Base-by-base conservation (phyloP, 805 yeast species). In the Candida taoyuanica region DNA sequence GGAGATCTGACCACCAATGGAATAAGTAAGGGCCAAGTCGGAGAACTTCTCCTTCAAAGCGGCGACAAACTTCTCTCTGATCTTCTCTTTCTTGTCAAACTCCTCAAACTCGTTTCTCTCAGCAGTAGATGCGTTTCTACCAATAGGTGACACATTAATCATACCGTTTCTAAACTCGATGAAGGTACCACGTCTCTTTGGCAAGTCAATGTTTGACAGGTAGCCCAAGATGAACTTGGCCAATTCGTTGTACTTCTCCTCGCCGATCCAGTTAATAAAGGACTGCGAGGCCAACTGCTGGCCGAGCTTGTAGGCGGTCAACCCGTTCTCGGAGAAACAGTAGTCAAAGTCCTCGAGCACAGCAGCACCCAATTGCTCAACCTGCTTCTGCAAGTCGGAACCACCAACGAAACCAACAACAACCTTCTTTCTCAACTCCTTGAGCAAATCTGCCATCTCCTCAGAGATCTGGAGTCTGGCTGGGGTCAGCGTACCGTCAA, bases 1-100 rank as follows among this genome's bases (percentile, higher is more conserved):
- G 25, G 98, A 91, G 64, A 93, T 93, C 76, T 93, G 98, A 55
- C 99, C 99, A 66, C 99, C 99, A 50, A 93, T 93, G 43, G 98
- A 93, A 76, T 84, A 93, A 52, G 98, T 91, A 60, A 93, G 76
- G 40, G 82, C 84, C 57, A 72, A 72, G 65, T 89, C 91, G 41
- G 91, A 65, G 74, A 93, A 93, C 58, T 80, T 76, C 60, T 77
- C 76, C 68, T 76, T 85, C 60, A 93, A 75, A 37, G 95, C 96
- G 37, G 67, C 70, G 48, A 93, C 98, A 74, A 93, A 74, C 45
- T 72, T 78, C 56, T 76, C 78, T 78, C 99, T 86, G 56, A 93
- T 65, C 58, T 85, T 75, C 73, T 85, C 78, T 59, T 68, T 73
- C 56, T 78, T 73, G 67, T 93, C 99, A 65, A 56, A 93, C 55